Percentiles rank a stretch among this genome's conserved stretches.
Conservation (phyloP, 768 basidiomycete species). For the Udeniomyces megalosporus region DNA sequence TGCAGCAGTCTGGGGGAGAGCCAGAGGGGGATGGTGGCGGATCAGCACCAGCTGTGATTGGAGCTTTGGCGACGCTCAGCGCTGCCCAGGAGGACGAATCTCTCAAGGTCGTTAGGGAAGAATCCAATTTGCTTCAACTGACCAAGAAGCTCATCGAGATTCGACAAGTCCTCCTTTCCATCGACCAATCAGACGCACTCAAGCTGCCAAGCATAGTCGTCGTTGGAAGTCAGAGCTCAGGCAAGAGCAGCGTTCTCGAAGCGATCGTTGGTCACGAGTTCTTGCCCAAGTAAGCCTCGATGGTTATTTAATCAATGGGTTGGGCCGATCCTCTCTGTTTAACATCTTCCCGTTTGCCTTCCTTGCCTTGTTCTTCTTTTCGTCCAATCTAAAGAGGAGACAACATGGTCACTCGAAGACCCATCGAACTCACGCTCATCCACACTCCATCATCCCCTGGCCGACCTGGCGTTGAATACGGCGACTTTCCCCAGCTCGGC, state of each 20-base stretch:
- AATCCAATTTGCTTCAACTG: conserved; percentile 54
- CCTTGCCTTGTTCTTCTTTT: not conserved
- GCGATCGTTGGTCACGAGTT: conserved; percentile 97
- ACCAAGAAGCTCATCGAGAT: conserved; percentile 94
- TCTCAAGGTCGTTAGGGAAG: conserved; percentile 3
- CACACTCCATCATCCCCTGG: conserved; percentile 59
- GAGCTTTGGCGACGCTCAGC: conserved; percentile 7
- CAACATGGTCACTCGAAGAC: conserved; percentile 98
- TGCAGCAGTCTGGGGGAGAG: not conserved
- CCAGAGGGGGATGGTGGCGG: not conserved
- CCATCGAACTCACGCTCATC: conserved; percentile 91
- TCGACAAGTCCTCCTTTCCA: conserved; percentile 78
- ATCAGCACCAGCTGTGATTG: not conserved
- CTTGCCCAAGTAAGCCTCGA: conserved; percentile 75
- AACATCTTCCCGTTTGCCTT: no score
- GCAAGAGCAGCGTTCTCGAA: conserved; percentile 94
- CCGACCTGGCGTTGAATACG: conserved; percentile 52
- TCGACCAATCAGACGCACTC: conserved; percentile 86
- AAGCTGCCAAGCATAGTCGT: conserved; percentile 96
- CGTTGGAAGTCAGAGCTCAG: conserved; percentile 93
- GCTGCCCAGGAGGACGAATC: not conserved
- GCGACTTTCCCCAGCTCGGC: conserved; percentile 82
- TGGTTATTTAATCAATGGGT: not conserved
- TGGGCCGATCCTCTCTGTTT: not conserved
- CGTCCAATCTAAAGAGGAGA: conserved; percentile 49